Evolutionary conservation across 306 rosid species (phyloP).

Genomic region (Malus sieversii): DNA sequence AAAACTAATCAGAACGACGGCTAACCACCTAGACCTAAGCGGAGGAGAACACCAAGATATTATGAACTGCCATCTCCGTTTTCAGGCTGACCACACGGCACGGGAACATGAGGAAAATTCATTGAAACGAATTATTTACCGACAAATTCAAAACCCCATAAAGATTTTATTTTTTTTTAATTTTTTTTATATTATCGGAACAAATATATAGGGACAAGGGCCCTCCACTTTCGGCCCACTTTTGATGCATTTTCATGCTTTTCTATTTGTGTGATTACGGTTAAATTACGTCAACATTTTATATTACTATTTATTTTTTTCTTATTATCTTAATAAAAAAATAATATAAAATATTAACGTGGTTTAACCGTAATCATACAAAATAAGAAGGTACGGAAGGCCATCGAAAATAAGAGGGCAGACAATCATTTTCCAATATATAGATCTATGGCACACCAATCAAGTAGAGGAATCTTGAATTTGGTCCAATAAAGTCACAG

Average conservation of each 20-base stretch:
- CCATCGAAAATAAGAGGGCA: too few relatives aligned
- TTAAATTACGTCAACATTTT: too few relatives aligned
- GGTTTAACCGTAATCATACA: too few relatives aligned
- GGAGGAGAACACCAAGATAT: neutral
- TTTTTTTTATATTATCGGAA: neutral
- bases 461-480: neutral
- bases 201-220: neutral
- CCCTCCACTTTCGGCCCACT: too few relatives aligned
- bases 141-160: neutral
- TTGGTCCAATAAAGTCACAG: neutral
- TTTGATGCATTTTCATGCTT: too few relatives aligned
- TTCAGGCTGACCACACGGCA: neutral
- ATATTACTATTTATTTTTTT: too few relatives aligned
- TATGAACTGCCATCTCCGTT: neutral
- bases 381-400: too few relatives aligned
- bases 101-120: neutral
- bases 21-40: too few relatives aligned
- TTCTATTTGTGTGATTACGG: too few relatives aligned
- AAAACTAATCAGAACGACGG: rapidly evolving
- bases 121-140: neutral
- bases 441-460: neutral
- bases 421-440: too few relatives aligned
- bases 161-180: neutral
- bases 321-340: too few relatives aligned
- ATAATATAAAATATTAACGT: too few relatives aligned